Evolutionary conservation across 163 green algal genomes (phyloP), one percentile per base, ranked within the genome.

Genomic region (Smithsoniella earleae): DNA sequence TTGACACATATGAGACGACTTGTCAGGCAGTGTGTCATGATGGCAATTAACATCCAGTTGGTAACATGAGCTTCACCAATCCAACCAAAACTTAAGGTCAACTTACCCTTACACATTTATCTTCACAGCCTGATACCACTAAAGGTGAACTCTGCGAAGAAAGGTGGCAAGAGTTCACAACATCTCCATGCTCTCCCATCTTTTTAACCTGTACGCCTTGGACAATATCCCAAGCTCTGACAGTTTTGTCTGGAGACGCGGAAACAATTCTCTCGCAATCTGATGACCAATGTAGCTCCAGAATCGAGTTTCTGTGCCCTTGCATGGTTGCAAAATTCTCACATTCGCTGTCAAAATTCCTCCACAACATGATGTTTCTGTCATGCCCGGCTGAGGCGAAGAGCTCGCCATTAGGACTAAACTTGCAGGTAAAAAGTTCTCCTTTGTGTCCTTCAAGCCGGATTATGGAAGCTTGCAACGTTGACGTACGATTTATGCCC

Each of bases 301-400:
- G 76, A 20, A 97, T 77, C 2, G 89, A 90, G 73, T 97, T 98
- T 37, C 92, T 93, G 81, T 98, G 94, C 6, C 94, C 94, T 79
- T 82, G 78, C 18, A 20, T 55, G 30, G 40, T 38, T 43, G 30
- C 36, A 37, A 28, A 97, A 79, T 98, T 98, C 8, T 94, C 82
- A 79, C 89, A 97, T n/a, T 97, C 93, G 36, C 83, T 69, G 25
- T 34, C 90, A 74, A 91, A 89, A 1, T 85, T 86, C 8, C 79
- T 81, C 94, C 94, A 98, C 28, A 98, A 79, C 74, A 94, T 88
- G 25, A 96, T 78, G 38, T 79, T 78, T 62, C 93, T 95, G 83
- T 98, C 94, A 37, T 90, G 84, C 0, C 82, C 90, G 0, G 80
- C 88, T 3, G 85, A 92, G 1, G 94, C 94, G 10, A 97, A 44